phyloP scores from a whole-genome alignment of 768 basidiomycete species.

The Russula ochroleuca region DNA sequence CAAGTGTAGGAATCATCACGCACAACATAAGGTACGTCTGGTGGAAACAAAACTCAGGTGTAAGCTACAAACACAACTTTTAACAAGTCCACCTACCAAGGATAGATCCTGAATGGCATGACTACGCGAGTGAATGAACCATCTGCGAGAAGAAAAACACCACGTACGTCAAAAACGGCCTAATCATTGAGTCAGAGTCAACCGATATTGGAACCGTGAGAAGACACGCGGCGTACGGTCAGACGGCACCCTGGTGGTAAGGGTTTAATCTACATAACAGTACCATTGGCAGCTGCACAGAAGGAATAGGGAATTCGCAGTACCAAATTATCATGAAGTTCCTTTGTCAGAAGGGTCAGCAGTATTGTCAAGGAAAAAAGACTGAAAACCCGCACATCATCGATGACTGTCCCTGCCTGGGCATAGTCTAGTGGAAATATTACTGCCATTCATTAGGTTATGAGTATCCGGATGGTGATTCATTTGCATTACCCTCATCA shows the following conservation, averaged over 20 bases:
- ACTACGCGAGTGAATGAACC: conserved; percentile 27
- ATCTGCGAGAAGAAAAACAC: neutral
- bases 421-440: conserved; percentile 50
- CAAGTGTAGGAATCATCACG: neutral
- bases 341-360: conserved; percentile 8
- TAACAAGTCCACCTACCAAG: conserved; percentile 32
- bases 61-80: neutral
- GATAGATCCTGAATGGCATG: conserved; percentile 43
- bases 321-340: conserved; percentile 24
- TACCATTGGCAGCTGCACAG: neutral
- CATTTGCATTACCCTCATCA: conserved; percentile 32
- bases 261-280: conserved; percentile 32
- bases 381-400: conserved; percentile 40
- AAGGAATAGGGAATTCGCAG: neutral
- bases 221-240: conserved; percentile 32
- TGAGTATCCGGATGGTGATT: neutral
- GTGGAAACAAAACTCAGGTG: neutral
- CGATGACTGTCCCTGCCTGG: conserved; percentile 43
- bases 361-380: neutral
- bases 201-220: neutral
- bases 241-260: conserved; percentile 49
- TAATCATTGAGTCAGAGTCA: conserved; percentile 3
- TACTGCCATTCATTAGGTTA: conserved; percentile 21
- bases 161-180: conserved; percentile 27
- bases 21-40: conserved; percentile 23